phyloP scores from a whole-genome alignment of 1,284 basidiomycete species.

The Fomitopsis pinicola region DNA sequence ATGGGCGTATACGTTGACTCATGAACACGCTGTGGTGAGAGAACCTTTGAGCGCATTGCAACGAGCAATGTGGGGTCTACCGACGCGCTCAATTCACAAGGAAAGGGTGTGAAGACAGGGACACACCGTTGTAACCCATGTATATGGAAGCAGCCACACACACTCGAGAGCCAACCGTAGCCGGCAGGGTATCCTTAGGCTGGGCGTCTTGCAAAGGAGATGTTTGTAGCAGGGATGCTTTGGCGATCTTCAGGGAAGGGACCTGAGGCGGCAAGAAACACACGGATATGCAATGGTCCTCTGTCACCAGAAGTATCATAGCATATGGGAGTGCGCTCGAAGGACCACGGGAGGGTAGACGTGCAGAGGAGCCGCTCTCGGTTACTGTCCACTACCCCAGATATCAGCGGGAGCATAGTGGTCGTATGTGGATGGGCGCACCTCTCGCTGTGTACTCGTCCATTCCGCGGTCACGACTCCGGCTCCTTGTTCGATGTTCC shows the following conservation, averaged over 20 bases:
- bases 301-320: constrained; percentile 28
- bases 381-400: constrained; percentile 26
- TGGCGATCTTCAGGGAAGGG: constrained; percentile 18
- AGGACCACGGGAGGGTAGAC: constrained; percentile 29
- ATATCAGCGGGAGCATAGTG: neutral
- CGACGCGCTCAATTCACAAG: neutral
- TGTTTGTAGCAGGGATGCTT: constrained; percentile 19
- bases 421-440: constrained; percentile 24
- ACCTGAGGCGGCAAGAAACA: constrained; percentile 19
- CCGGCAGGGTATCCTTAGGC: constrained; percentile 27
- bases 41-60: constrained; percentile 50
- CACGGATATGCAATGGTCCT: constrained; percentile 25
- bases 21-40: constrained; percentile 17
- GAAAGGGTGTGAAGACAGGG: neutral
- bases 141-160: constrained; percentile 64
- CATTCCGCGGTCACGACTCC: constrained; percentile 60
- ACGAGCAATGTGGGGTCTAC: constrained; percentile 58
- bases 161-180: constrained; percentile 39
- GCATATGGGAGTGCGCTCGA: constrained; percentile 18
- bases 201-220: constrained; percentile 15
- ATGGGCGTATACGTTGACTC: constrained; percentile 34
- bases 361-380: constrained; percentile 25
- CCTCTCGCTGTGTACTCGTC: constrained; percentile 59
- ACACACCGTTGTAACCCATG: constrained; percentile 56
- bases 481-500: constrained; percentile 45